Percentiles rank a stretch among this genome's conserved stretches.
Conservation (phyloP, 768 basidiomycete genomes). For the Mycena chlorophos region DNA sequence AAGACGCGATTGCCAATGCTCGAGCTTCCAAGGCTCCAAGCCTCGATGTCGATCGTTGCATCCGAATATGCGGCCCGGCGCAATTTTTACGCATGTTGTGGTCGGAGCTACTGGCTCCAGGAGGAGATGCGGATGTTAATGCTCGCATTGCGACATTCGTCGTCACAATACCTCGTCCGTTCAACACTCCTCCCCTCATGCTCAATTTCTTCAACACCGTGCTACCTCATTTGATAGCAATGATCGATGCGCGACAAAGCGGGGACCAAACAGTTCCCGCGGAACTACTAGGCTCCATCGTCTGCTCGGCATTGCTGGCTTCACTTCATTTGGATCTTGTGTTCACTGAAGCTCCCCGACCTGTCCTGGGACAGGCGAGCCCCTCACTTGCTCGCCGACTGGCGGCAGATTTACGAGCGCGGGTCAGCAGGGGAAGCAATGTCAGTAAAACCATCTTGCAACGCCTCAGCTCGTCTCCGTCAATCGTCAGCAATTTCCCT, state of each 20-base stretch:
- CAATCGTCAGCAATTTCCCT: conserved; percentile 75
- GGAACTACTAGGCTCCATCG: conserved; percentile 64
- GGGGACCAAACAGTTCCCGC: conserved; percentile 56
- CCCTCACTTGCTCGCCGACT: conserved; percentile 64
- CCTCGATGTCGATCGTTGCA: conserved; percentile 66
- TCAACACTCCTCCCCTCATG: conserved; percentile 58
- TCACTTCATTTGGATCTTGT: conserved; percentile 75
- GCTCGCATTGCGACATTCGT: conserved; percentile 68
- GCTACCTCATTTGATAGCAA: conserved; percentile 59
- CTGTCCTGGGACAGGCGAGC: conserved; percentile 62
- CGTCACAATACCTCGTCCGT: conserved; percentile 59
- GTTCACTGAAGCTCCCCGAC: conserved; percentile 48
- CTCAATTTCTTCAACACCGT: conserved; percentile 72
- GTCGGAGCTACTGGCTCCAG: conserved; percentile 57
- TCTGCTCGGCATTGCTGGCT: conserved; percentile 65
- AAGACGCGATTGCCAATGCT: conserved; percentile 55
- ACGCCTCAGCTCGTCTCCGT: conserved; percentile 57
- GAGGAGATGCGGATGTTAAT: conserved; percentile 65
- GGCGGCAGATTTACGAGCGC: conserved; percentile 54
- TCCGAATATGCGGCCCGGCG: conserved; percentile 56
- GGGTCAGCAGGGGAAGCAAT: conserved; percentile 47
- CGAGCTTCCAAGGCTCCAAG: conserved; percentile 62
- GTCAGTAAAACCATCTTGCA: conserved; percentile 59
- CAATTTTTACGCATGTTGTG: conserved; percentile 70
- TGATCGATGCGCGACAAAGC: conserved; percentile 53